phyloP scores from a whole-genome alignment of 2,329 filamentous ascomycete species.

The Neopestalotiopsis rosae region DNA sequence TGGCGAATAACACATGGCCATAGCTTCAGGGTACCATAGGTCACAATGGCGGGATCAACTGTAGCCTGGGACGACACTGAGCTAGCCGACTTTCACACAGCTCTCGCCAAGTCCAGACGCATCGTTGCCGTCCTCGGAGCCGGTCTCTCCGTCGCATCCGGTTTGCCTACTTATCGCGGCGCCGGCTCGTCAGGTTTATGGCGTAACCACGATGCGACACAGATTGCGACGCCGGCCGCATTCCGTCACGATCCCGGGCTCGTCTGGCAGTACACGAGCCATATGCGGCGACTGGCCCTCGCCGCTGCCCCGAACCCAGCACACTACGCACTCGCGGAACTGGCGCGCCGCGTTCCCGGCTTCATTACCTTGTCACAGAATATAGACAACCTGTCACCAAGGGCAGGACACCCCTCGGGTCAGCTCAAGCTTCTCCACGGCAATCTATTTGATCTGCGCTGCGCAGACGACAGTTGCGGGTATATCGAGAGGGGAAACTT shows the following conservation, averaged over 20 bases:
- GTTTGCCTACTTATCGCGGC: conserved; percentile 64
- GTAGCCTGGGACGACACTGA: no score
- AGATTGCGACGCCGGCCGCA: conserved; percentile 66
- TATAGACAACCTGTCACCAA: conserved; percentile 63
- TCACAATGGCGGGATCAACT: no score
- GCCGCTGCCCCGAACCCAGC: conserved; percentile 66
- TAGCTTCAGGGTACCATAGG: no score
- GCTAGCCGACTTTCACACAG: no score
- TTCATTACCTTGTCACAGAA: conserved; percentile 72
- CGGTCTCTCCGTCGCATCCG: conserved; percentile 34
- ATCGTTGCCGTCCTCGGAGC: conserved; percentile 39
- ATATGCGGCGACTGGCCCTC: conserved; percentile 68
- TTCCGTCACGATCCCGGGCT: conserved; percentile 64
- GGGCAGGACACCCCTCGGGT: conserved; percentile 61
- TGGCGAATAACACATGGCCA: no score
- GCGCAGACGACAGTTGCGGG: conserved; percentile 60
- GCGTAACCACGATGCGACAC: conserved; percentile 64
- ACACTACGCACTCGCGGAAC: conserved; percentile 67
- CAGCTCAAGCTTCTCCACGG: conserved; percentile 69
- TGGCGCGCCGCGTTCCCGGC: conserved; percentile 55
- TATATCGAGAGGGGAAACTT: conserved; percentile 62
- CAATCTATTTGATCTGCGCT: conserved; percentile 67
- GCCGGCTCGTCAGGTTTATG: conserved; percentile 62
- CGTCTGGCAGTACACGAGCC: conserved; percentile 76
- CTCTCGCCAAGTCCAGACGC: conserved; percentile 25